Conservation (phyloP, 441 rosid species). For the Erodium moschatum region DNA sequence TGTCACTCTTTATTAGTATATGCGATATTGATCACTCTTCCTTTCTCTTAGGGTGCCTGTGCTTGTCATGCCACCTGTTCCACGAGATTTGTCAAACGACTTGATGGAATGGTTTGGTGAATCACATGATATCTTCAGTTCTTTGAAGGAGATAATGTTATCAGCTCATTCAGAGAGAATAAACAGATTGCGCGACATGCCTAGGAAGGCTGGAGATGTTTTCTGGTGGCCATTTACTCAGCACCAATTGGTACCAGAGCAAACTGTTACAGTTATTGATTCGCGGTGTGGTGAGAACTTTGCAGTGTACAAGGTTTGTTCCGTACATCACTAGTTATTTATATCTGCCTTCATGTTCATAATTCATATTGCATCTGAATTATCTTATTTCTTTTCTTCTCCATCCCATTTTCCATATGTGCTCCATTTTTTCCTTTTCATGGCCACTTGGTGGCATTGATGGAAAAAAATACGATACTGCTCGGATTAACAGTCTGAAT, state of each 20-base stretch:
- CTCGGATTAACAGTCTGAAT: neutral
- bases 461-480: neutral
- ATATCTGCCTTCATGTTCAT: neutral
- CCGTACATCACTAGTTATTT: neutral
- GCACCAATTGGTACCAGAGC: constrained; percentile 64
- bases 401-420: neutral
- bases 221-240: constrained; percentile 99
- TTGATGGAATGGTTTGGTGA: constrained; percentile 70
- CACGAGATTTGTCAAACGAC: constrained; percentile 67
- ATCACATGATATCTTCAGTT: constrained; percentile 42
- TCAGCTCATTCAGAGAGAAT: constrained; percentile 52
- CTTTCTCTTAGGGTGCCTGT: constrained; percentile 61
- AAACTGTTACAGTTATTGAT: constrained; percentile 66
- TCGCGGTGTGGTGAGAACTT: constrained; percentile 86
- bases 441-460: neutral
- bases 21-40: constrained; percentile 4
- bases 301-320: constrained; percentile 66
- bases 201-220: constrained; percentile 56
- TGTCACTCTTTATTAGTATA: neutral
- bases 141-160: constrained; percentile 48
- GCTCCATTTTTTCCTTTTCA: neutral
- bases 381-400: neutral
- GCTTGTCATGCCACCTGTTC: constrained; percentile 68
- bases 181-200: constrained; percentile 49
- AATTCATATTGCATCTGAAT: neutral